Base-by-base conservation (phyloP, 306 rosid genomes). In the Vigna unguiculata region DNA sequence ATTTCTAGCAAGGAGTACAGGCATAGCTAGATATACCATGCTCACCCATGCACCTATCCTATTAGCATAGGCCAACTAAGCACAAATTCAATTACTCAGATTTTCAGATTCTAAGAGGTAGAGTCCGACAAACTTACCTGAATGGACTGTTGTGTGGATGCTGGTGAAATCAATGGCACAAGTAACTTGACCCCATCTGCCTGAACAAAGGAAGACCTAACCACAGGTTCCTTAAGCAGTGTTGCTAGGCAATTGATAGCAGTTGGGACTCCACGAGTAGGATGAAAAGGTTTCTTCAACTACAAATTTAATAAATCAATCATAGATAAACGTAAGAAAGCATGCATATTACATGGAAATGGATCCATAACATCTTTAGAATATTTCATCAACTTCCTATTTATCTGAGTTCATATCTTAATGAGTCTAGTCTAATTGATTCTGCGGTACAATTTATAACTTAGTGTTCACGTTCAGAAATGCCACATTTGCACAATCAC, bases 261-360 rank as follows among this genome's bases (percentile, higher is more conserved):
- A 81, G 90, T 83, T 72, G 90, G 93, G 74, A 93, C 84, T 70
- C 91, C 98, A 53, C 89, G 90, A 65, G 77, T 86, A 54, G 97
- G 98, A 85, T 92, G 96, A 72, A 93, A 89, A 81, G 98, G 93
- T 84, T 89, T 91, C 90, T 88, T 96, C 85, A 96, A 84, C 99
- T 96, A 80, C 78, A 83, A 21, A 80, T 45, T 41, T 11, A 62
- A 79, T 70, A 76, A 86, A 73, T 43, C 15, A 4, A 43, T 12
- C 16, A 43, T 14, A 60, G 13, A 82, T 19, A 24, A 74, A 51
- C 20, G 54, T 78, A 47, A 72, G 70, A 72, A 78, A 34, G 72
- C 68, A 34, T 78, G 57, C 22, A 21, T 69, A 19, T 46, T 52
- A 1, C 2, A 34, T 63, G 28, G 59, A 79, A 67, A 40, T 15